phyloP scores from a whole-genome alignment of 306 rosid species.

The Carpinus fangiana region DNA sequence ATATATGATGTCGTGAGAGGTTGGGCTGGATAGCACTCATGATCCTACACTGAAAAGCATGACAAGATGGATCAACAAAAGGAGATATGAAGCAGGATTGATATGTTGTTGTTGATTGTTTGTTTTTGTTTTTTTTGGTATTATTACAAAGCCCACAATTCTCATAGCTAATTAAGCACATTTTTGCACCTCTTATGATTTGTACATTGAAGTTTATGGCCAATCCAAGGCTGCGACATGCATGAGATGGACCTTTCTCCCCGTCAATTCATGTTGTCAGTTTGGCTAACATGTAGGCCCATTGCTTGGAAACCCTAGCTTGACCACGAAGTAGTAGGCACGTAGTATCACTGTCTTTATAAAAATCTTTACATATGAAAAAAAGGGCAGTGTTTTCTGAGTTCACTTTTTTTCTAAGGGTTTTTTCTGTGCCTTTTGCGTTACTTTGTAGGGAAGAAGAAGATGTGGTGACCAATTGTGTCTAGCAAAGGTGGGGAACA shows the following conservation, averaged over 20 bases:
- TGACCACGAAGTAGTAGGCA: conserved; percentile 9
- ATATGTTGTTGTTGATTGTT: not conserved
- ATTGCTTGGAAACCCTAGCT: conserved; percentile 18
- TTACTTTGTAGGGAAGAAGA: conserved; percentile 14
- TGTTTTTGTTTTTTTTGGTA: not conserved
- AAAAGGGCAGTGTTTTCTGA: not conserved
- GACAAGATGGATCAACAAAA: conserved; percentile 10
- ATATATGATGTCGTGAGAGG: not conserved
- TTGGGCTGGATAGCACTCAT: conserved; percentile 7
- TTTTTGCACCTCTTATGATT: conserved; percentile 1
- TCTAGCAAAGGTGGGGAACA: conserved; percentile 34
- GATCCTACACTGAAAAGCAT: not conserved
- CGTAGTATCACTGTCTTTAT: conserved; percentile 17
- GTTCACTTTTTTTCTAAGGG: conserved; percentile 4
- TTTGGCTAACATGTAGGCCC: conserved; percentile 37
- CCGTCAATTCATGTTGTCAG: conserved; percentile 30
- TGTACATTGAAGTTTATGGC: conserved; percentile 20
- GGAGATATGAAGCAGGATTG: not conserved
- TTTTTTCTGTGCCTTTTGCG: conserved; percentile 12
- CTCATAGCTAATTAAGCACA: not conserved
- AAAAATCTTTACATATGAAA: conserved; percentile 12
- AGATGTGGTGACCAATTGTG: not conserved
- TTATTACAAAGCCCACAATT: not conserved
- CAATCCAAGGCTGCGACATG: conserved; percentile 18
- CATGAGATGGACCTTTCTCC: conserved; percentile 19